Base-by-base conservation (phyloP, 495 filamentous ascomycete genomes). In the Hyaloscypha hepaticicola region DNA sequence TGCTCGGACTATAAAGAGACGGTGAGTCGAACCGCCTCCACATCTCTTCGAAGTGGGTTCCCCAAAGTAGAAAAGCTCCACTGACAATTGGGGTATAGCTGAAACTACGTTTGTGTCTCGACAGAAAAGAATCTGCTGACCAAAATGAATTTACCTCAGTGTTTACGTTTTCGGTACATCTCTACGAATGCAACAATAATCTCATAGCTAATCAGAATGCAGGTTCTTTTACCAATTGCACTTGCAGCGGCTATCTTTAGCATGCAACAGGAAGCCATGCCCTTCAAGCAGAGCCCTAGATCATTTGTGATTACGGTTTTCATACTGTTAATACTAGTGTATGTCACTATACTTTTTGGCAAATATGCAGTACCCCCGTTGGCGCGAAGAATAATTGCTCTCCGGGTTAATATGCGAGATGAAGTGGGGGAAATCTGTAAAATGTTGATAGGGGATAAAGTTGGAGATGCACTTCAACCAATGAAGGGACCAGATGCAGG, bases 241-340 rank as follows among this genome's bases (percentile, higher is more conserved):
- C 58, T 60, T 22, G 38, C 58, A 2, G 58, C 58, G 7, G 58
- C 58, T 14, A 60, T 60, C 33, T 60, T 60, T 33, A 60, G 58
- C n/a, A 60, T 60, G 58, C 58, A 48, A 22, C 58, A 3, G 34
- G 33, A 25, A n/a, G 58, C 26, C 33, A 50, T 60, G 24, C 58
- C 58, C 5, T 60, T 48, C 41, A 22, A 48, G 2, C 9, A 26
- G 33, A 60, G 6, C 49, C 58, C 58, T 26, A 60, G 58, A 60
- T 31, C 58, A 14, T 60, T 60, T 60, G 58, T n/a, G 24, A 14
- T 60, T 49, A 9, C 38, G 12, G 34, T 28, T 48, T 24, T 60
- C n/a, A 14, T 38, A 5, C 58, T 60, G 22, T 25, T 60, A 26
- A 11, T n/a, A 31, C 25, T 60, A 38, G 58, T 60, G 16, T 60